Base-by-base conservation (phyloP, 2,329 filamentous ascomycete genomes). In the Fusarium agapanthi region DNA sequence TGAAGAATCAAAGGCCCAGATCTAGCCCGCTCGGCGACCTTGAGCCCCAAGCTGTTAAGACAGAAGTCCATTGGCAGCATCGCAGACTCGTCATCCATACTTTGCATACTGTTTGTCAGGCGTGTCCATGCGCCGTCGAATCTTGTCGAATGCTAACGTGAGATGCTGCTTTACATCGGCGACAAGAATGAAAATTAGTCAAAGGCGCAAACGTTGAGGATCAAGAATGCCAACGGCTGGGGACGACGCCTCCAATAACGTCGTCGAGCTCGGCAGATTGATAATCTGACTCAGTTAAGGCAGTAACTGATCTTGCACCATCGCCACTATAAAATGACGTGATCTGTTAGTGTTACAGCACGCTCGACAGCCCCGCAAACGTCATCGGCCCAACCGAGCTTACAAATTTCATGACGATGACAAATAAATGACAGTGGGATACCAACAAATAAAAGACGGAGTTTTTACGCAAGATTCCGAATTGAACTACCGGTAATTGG, bases 381-480 rank as follows among this genome's bases (percentile, higher is more conserved):
- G 66, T 69, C 66, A 69, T 69, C 16, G 62, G 20, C 24, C 50
- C 15, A 57, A 44, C 30, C 5, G 18, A 51, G 66, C 58, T 65
- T 26, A 69, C 65, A 69, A 69, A 69, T 69, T 51, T 54, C 34
- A 30, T 63, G 28, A 40, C 43, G 54, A 64, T 64, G 57, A 69
- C 66, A 69, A 69, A 69, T 69, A 32, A 50, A 28, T 45, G 57
- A 65, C 44, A 37, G 63, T 50, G 43, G 66, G 58, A 64, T 69
- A 55, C 50, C 16, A 55, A 24, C 35, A 45, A 67, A 28, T 12
- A 30, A 32, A n/a, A 22, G 40, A 43, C 66, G 65, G 66, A 44
- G 16, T 26, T 69, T 43, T 69, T 69, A 69, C 66, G 30, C 50
- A 56, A 65, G 34, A 4, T 24, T 20, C 66, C 65, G 66, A 69